Percentiles rank a stretch among this genome's conserved stretches.
Conservation (phyloP, 164 flowering plant species). For the grape (Vitis vinifera) region DNA sequence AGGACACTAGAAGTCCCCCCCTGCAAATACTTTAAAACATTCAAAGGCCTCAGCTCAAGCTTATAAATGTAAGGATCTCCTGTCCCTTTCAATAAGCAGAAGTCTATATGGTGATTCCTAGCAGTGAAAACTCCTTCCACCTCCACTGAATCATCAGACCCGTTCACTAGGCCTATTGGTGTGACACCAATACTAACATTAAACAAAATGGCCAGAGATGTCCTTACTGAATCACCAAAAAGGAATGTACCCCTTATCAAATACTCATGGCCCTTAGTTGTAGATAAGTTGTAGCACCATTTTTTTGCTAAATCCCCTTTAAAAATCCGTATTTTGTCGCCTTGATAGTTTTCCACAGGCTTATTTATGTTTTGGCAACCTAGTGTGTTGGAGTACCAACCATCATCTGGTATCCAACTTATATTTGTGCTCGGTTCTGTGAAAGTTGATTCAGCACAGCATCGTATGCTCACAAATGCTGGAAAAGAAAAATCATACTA, state of each 20-base stretch:
- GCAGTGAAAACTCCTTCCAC: slow-evolving; percentile 55
- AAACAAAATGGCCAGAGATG: slow-evolving; percentile 18
- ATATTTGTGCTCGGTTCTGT: slow-evolving; percentile 35
- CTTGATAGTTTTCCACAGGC: slow-evolving; percentile 9
- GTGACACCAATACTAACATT: slow-evolving; percentile 39
- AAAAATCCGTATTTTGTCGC: slow-evolving; percentile 28
- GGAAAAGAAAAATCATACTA: slow-evolving; percentile 2
- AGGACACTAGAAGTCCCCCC: slow-evolving; percentile 29
- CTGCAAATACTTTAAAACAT: slow-evolving; percentile 20
- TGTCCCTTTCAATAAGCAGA: slow-evolving; percentile 43
- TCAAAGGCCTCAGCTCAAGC: slow-evolving; percentile 61
- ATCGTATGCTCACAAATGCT: slow-evolving; percentile 59
- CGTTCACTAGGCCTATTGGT: slow-evolving; percentile 26
- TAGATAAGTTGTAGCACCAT: slow-evolving; percentile 59
- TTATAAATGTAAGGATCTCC: slow-evolving; percentile 52
- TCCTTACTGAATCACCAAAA: slow-evolving; percentile 13
- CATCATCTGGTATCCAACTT: slow-evolving; percentile 45
- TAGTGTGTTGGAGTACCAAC: slow-evolving; percentile 26
- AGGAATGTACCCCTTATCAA: slow-evolving; percentile 57
- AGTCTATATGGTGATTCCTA: slow-evolving; percentile 26
- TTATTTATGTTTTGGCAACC: slow-evolving; percentile 25
- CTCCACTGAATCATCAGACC: slow-evolving; percentile 24
- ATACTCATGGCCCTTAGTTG: slow-evolving; percentile 35
- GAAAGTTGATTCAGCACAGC: slow-evolving; percentile 45
- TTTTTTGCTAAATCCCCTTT: slow-evolving; percentile 23